Evolutionary conservation across 495 filamentous ascomycete genomes (phyloP), one percentile per base, ranked within the genome.

Genomic region (Margaritispora aquatica): DNA sequence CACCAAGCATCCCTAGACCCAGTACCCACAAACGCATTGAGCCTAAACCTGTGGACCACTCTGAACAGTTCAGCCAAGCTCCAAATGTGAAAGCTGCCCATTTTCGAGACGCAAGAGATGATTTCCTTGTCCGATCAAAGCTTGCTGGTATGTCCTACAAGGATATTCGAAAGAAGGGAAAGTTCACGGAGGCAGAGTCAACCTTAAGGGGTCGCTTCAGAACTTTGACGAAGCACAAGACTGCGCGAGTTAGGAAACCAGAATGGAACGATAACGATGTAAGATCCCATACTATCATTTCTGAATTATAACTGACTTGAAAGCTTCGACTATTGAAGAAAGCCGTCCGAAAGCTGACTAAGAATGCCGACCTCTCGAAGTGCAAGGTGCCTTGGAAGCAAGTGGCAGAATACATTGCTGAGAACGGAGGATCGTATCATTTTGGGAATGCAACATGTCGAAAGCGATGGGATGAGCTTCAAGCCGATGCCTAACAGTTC

Each of bases 391-490:
- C 90, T 1, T 97, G 92, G 92, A 93, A 93, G 74, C 77, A 81
- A 56, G 85, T 96, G 2, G 80, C 85, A 1, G 79, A 88, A 59
- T 87, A 88, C 58, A 94, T 97, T 48, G 71, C 71, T 55, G 65
- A 66, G 1, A 68, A 87, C 58, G 92, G 90, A 17, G 92, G 90
- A 0, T 86, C 84, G 1, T 96, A 96, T 68, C 80, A 77, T 48
- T 97, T 96, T 70, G 91, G 90, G 0, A 85, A 91, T 69, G 84
- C 89, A 1, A 96, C 92, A 0, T 93, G 89, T 66, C 90, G 90
- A 69, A 95, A 90, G 76, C 89, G 90, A 67, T 97, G 86, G 80
- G 75, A 84, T 58, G 75, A 79, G 55, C 55, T 68, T 51, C 60
- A 63, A 53, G 44, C 38, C 38, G 17, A 44, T 29, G 47, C n/a